Conservation (phyloP, 495 filamentous ascomycete species). For the Cenococcum geophilum region DNA sequence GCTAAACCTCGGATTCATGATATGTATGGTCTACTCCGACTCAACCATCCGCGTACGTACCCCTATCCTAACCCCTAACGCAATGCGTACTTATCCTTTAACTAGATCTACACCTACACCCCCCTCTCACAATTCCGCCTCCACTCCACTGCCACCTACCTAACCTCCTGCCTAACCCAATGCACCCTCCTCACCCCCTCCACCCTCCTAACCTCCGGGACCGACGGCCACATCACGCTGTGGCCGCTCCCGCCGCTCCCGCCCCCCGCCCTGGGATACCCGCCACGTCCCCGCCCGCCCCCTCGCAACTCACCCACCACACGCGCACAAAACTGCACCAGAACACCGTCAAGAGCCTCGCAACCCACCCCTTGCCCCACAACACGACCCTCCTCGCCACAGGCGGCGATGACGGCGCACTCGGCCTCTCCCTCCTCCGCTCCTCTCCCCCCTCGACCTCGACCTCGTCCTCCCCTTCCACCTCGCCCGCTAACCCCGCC, state of each 20-base stretch:
- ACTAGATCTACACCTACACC: constrained; percentile 56
- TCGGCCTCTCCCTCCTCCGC: constrained; percentile 50
- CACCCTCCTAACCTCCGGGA: constrained; percentile 52
- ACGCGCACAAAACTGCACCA: constrained; percentile 52
- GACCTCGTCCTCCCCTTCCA: constrained; percentile 43
- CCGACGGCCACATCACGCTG: constrained; percentile 55
- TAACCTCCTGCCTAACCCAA: constrained; percentile 74
- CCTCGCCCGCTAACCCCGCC: constrained; percentile 71
- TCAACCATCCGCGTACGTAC: constrained; percentile 58
- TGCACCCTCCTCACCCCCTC: constrained; percentile 46
- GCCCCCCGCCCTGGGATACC: constrained; percentile 35
- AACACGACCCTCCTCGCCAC: constrained; percentile 53
- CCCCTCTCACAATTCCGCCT: constrained; percentile 45
- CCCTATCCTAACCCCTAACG: not conserved
- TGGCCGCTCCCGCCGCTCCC: constrained; percentile 39
- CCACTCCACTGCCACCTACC: constrained; percentile 57
- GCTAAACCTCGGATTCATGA: constrained; percentile 44
- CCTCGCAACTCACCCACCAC: constrained; percentile 26
- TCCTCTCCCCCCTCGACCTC: not conserved
- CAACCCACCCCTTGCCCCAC: constrained; percentile 30
- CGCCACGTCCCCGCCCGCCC: not conserved
- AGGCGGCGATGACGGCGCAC: constrained; percentile 78
- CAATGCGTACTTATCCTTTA: not conserved
- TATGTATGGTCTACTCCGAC: constrained; percentile 71
- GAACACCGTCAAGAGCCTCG: constrained; percentile 62